Base-by-base conservation (phyloP, 1,284 basidiomycete genomes). In the Cutaneotrichosporon sp. region DNA sequence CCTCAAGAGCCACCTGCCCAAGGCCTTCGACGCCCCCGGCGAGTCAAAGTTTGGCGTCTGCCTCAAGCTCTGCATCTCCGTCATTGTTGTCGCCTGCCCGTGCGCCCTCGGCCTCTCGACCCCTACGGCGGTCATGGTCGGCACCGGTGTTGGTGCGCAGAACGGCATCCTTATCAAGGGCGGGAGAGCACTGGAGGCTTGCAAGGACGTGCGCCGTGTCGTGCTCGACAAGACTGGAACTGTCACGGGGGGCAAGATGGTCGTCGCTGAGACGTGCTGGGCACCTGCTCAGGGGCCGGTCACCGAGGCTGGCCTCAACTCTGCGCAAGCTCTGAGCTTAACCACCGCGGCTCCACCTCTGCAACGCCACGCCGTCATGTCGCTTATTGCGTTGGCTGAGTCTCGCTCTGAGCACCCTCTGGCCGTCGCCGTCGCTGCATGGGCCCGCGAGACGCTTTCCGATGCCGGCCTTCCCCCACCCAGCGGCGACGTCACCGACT, bases 151-250 rank as follows among this genome's bases (percentile, higher is more conserved):
- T 57, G 97, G 97, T 1, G 97, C 97, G 13, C 86, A 91, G 82
- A 94, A 98, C 73, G 97, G 97, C 0, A 99, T 99, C 66, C 82
- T 99, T 52, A 98, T 99, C 86, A 99, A 99, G 77, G 95, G 97
- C 49, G 97, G 95, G 3, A 84, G 89, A 22, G 94, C 97, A 2
- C 83, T 99, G 46, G 97, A 99, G 76, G 92, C 92, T 3, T 94
- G 92, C 74, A 87, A 87, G 69, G 84, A 84, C 55, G 88, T 99
- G 71, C 86, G 87, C 72, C 84, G 87, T 34, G 87, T 99, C 68
- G 85, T 97, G 0, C 81, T 99, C 59, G 97, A 99, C 84, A 99
- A 99, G 84, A 99, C 97, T 0, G 97, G 97, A 5, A 99, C 97
- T 0, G 87, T 99, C 14, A 99, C 97, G 0, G 83, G 90, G 52